Conservation (phyloP, 495 filamentous ascomycete genomes). For the Penicillium mononematosum region DNA sequence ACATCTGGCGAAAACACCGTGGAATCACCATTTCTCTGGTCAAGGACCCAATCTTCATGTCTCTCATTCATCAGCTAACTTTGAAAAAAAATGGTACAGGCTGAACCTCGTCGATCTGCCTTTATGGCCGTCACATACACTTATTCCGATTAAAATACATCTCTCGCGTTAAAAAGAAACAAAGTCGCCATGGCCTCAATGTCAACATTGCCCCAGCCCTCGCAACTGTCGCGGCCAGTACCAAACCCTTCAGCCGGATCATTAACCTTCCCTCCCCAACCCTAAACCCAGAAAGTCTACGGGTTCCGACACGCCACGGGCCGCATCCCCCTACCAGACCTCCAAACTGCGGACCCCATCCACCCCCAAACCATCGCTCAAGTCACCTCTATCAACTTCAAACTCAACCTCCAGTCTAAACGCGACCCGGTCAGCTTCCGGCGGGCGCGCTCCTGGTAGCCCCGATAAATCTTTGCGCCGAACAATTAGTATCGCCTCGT, state of each 20-base stretch:
- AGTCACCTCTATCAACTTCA: slow-evolving; percentile 45
- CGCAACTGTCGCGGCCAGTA: slow-evolving; percentile 58
- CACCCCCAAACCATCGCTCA: slow-evolving; percentile 53
- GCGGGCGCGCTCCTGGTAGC: slow-evolving; percentile 35
- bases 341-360: slow-evolving; percentile 67
- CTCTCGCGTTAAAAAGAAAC: slow-evolving; percentile 8
- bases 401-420: slow-evolving; percentile 42
- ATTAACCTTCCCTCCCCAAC: slow-evolving; percentile 67
- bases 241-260: slow-evolving; percentile 63
- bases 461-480: slow-evolving; percentile 70
- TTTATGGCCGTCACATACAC: slow-evolving; percentile 18
- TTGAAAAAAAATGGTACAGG: background rate
- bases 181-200: slow-evolving; percentile 54
- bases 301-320: slow-evolving; percentile 45
- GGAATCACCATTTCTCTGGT: background rate
- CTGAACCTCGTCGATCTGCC: slow-evolving; percentile 3
- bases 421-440: slow-evolving; percentile 42
- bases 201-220: slow-evolving; percentile 58
- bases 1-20: background rate
- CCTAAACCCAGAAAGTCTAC: slow-evolving; percentile 69
- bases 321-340: slow-evolving; percentile 42
- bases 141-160: slow-evolving; percentile 8
- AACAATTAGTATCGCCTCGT: slow-evolving; percentile 85
- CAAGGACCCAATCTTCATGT: background rate
- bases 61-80: slow-evolving; percentile 2